phyloP scores from a whole-genome alignment of 139 green algal species.

The Zygnema circumcarinatum region DNA sequence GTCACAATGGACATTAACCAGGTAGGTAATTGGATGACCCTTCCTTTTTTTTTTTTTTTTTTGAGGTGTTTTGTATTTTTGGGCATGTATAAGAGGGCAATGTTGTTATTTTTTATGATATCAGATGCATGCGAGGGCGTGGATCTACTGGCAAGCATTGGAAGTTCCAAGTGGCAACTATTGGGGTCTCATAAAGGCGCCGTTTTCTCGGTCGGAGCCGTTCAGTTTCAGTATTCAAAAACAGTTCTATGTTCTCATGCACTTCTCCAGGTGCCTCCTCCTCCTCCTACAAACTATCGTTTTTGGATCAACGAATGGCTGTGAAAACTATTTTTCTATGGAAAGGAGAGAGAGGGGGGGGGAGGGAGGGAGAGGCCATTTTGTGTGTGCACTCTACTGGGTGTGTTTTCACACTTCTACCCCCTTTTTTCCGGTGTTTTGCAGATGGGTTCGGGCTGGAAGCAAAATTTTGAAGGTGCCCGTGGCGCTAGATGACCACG shows the following conservation, averaged over 20 bases:
- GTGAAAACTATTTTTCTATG: too few relatives aligned
- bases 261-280: slow-evolving; percentile 20
- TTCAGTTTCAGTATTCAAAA: slow-evolving; percentile 14
- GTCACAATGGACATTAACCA: slow-evolving; percentile 52
- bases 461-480: not conserved
- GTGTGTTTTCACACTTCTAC: not conserved
- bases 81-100: too few relatives aligned
- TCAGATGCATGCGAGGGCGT: slow-evolving; percentile 37
- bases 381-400: not conserved
- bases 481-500: not conserved
- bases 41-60: not conserved
- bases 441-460: not conserved
- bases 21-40: not conserved
- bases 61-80: too few relatives aligned
- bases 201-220: not conserved
- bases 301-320: too few relatives aligned
- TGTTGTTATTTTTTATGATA: too few relatives aligned
- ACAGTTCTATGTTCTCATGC: slow-evolving; percentile 29
- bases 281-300: too few relatives aligned
- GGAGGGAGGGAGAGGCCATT: too few relatives aligned
- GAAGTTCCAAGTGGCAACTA: slow-evolving; percentile 17
- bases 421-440: too few relatives aligned
- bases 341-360: too few relatives aligned
- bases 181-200: not conserved
- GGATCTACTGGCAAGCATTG: slow-evolving; percentile 60